These are phyloP conservation scores for Talaromyces rugulosus DNA, from an alignment of 2,329 filamentous ascomycete species.

Conservation along the genomic window DNA sequence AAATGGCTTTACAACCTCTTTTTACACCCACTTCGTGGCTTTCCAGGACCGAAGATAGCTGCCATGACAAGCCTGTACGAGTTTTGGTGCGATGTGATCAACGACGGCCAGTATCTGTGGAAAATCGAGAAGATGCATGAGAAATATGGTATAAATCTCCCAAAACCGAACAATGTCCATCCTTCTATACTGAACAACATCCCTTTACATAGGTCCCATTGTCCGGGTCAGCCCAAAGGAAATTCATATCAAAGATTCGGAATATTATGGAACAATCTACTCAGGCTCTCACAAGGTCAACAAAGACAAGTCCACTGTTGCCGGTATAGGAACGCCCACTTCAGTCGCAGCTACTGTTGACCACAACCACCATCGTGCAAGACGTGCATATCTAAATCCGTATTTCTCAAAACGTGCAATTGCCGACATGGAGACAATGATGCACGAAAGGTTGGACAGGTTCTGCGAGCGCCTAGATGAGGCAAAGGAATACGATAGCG, in stretches of 20 bases:
- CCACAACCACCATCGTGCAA: slow-evolving; percentile 21
- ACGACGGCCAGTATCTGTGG: slow-evolving; percentile 28
- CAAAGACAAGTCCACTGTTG: slow-evolving; percentile 12
- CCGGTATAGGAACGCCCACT: not conserved
- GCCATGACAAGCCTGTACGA: slow-evolving; percentile 30
- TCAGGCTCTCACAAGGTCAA: slow-evolving; percentile 18
- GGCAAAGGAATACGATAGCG: not conserved
- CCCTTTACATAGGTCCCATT: slow-evolving; percentile 14
- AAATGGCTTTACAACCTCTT: slow-evolving; percentile 19
- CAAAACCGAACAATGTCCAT: slow-evolving; percentile 14
- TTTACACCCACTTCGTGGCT: slow-evolving; percentile 26
- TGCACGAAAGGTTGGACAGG: slow-evolving; percentile 1
- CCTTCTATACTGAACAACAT: not conserved
- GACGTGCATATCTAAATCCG: slow-evolving; percentile 19
- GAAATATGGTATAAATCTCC: slow-evolving; percentile 24
- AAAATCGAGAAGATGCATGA: slow-evolving; percentile 32
- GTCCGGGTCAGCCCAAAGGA: slow-evolving; percentile 29
- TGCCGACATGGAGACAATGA: not conserved
- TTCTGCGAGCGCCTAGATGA: slow-evolving; percentile 1
- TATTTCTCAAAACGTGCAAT: slow-evolving; percentile 20
- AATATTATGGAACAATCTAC: slow-evolving; percentile 31
- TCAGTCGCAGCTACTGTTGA: slow-evolving; percentile 16
- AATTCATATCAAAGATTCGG: slow-evolving; percentile 29
- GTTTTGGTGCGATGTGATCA: slow-evolving; percentile 31
- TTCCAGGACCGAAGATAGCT: slow-evolving; percentile 29